A percentile compares a stretch with the other conserved stretches of the same genome.
phyloP scores from a whole-genome alignment of 495 filamentous ascomycete species.

The Corynascus novoguineensis region DNA sequence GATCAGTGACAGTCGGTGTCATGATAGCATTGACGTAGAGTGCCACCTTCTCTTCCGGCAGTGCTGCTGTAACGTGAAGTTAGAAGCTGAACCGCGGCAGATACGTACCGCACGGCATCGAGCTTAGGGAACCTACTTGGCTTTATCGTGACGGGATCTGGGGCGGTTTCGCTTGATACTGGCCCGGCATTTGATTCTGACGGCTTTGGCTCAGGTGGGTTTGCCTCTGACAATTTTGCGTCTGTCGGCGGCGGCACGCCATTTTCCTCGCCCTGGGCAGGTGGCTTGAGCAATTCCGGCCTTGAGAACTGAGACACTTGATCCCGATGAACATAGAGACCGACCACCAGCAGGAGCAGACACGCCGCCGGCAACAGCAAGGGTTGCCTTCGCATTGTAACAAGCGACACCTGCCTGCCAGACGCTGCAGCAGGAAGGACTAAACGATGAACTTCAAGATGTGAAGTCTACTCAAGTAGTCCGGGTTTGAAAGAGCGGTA shows the following conservation, averaged over 20 bases:
- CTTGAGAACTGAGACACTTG: not conserved
- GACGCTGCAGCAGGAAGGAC: too few species aligned
- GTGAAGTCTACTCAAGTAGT: too few species aligned
- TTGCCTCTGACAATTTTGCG: not conserved
- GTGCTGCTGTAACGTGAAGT: not conserved
- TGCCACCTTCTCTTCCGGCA: not conserved
- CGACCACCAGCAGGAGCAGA: not conserved
- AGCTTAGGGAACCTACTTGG: not conserved
- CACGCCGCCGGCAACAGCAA: not conserved
- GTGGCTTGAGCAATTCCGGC: not conserved
- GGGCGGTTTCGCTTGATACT: too few species aligned
- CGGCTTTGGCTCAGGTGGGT: too few species aligned
- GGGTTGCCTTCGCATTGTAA: not conserved
- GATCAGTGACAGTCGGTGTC: not conserved
- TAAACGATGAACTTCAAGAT: too few species aligned
- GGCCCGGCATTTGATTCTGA: too few species aligned
- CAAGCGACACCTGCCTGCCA: too few species aligned
- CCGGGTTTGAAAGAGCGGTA: too few species aligned
- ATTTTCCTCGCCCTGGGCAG: not conserved
- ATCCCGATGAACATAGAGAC: not conserved
- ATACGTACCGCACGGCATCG: not conserved
- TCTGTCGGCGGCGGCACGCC: not conserved
- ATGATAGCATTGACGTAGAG: slow-evolving; percentile 11
- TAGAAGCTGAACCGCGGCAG: not conserved
- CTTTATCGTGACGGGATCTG: not conserved